Percentiles rank a stretch among this genome's conserved stretches.
These are phyloP conservation scores for Colletotrichum australisinense DNA, from an alignment of 2,329 filamentous ascomycete genomes.

Conservation along the genomic window DNA sequence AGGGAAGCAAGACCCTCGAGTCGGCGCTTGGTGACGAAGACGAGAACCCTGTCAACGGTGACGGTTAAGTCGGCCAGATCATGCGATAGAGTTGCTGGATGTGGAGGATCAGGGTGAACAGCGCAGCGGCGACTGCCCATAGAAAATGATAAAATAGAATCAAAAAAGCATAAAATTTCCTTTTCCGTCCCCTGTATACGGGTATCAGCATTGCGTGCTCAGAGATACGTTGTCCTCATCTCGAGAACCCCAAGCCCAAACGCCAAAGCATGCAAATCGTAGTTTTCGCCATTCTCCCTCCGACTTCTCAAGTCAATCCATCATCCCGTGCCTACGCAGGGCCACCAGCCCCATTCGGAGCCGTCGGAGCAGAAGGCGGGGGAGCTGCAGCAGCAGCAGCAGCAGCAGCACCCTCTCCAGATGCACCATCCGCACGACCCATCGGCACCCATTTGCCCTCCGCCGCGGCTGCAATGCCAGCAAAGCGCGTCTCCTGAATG, in stretches of 20 bases:
- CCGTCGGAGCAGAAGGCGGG: not conserved
- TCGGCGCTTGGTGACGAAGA: constrained; percentile 55
- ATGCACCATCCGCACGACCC: constrained; percentile 11
- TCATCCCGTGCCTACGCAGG: not conserved
- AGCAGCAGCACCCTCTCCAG: not conserved
- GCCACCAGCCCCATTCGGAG: not conserved
- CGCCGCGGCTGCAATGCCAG: constrained; percentile 45
- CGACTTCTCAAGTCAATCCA: no score
- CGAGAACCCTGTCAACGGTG: constrained; percentile 58
- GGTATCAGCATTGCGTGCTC: constrained; percentile 16
- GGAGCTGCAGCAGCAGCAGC: not conserved
- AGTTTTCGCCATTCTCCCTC: no score
- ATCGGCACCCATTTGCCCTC: constrained; percentile 52
- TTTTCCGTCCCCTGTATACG: constrained; percentile 9
- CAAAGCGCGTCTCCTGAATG: constrained; percentile 49
- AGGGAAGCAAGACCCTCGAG: constrained; percentile 50
- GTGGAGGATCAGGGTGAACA: not conserved
- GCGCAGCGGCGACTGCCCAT: not conserved
- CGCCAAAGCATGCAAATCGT: constrained; percentile 16
- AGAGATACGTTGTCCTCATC: not conserved
- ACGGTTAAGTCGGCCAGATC: constrained; percentile 44
- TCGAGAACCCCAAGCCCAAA: not conserved
- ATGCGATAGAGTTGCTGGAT: not conserved
- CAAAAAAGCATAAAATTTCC: constrained; percentile 10
- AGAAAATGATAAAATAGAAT: not conserved